Base-by-base conservation (phyloP, 78 protist genomes). In the Acrasis kona region DNA sequence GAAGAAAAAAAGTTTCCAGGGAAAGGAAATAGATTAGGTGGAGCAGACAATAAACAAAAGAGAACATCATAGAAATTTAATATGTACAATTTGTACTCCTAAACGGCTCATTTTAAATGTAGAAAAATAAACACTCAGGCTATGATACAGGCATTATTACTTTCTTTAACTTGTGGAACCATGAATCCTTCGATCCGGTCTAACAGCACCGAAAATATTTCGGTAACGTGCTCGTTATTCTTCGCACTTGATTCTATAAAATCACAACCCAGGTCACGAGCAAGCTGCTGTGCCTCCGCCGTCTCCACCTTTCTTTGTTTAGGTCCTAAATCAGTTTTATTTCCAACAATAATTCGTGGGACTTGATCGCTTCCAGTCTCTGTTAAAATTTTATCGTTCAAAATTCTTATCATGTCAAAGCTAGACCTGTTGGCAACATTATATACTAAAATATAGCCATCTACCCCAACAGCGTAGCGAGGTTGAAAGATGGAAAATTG, bases 331-430 rank as follows among this genome's bases (percentile, higher is more conserved):
- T 67, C 71, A 41, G 19, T 67, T 67, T 67, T 67, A 67, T 67
- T 67, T 41, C 66, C 71, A 67, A 67, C 71, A 67, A 67, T 38
- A 67, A 67, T 41, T n/a, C 71, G 71, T 67, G 40, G 27, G 19
- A 67, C 40, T 41, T 19, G 19, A n/a, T 67, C 71, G 19, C 19
- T 67, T 67, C 71, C 71, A n/a, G 70, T 41, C 19, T 19, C 19
- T n/a, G 19, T n/a, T 67, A 67, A n/a, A 19, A 67, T 41, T 67
- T 67, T 67, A 67, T 67, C 71, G 19, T 67, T 67, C 19, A 67
- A 41, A 67, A 19, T 67, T n/a, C n/a, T 19, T n/a, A 67, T 41
- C 27, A 38, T 19, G 19, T 67, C 71, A 19, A 67, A 67, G 19
- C 66, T n/a, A 41, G n/a, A 19, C 19, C 71, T 67, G 40, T 67